These are phyloP conservation scores for Claviceps monticola DNA, from an alignment of 2,329 filamentous ascomycete genomes.

Conservation along the genomic window DNA sequence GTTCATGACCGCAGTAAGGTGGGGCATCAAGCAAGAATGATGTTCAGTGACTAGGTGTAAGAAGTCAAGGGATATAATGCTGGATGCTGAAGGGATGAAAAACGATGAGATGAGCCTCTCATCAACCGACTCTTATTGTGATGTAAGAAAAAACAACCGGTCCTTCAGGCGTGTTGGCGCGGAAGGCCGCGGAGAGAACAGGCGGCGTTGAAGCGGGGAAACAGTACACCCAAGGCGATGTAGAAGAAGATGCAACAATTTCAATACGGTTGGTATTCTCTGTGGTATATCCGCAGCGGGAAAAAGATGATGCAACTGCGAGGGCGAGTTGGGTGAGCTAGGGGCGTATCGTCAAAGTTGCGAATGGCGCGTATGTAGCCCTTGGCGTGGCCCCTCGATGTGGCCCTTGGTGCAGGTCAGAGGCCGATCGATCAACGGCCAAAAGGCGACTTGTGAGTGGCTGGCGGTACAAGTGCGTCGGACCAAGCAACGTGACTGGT, in stretches of 20 bases:
- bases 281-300: not conserved
- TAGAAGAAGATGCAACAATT: not conserved
- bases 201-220: not conserved
- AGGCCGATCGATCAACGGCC: not conserved
- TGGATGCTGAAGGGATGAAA: not conserved
- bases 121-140: not conserved
- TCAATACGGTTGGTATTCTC: not conserved
- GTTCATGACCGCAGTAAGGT: constrained; percentile 13
- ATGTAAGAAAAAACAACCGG: no score
- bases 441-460: constrained; percentile 1
- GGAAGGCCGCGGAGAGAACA: not conserved
- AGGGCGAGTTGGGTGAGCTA: not conserved
- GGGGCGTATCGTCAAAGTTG: constrained; percentile 3
- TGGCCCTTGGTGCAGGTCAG: not conserved
- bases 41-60: not conserved
- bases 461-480: constrained; percentile 3
- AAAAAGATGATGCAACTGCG: not conserved
- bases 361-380: constrained; percentile 2
- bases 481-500: constrained; percentile 12
- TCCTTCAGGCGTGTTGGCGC: not conserved
- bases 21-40: not conserved
- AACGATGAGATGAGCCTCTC: not conserved
- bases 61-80: not conserved
- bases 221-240: not conserved
- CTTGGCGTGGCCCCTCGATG: not conserved